Base-by-base conservation (phyloP, 2,329 filamentous ascomycete species). In the Pseudogymnoascus destructans region DNA sequence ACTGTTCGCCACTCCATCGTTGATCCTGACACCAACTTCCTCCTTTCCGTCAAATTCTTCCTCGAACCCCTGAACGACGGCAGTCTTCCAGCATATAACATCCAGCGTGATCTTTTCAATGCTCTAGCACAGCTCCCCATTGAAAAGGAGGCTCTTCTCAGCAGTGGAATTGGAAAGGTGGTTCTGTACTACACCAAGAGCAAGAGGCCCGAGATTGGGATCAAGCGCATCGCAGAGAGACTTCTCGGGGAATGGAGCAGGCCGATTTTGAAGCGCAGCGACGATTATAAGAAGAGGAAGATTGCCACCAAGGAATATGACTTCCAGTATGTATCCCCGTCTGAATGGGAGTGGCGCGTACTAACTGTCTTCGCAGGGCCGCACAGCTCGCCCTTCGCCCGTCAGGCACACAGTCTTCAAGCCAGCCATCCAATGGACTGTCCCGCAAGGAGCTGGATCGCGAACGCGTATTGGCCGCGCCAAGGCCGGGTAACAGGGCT, bases 181-280 rank as follows among this genome's bases (percentile, higher is more conserved):
- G 86, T 96, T 57, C 81, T 95, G 62, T 98, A 96, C 75, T 98
- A 98, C 74, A 96, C 91, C 56, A 91, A 91, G 73, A 95, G 88
- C 76, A 95, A 91, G 75, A 86, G 89, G 64, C 87, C 91, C 0
- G 89, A 97, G 72, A 77, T 85, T 3, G 80, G 79, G 61, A 96
- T 98, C 76, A 96, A 96, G 77, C 85, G 92, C 64, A 89, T 91
- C 74, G 93, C 93, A 0, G 91, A 97, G 74, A 83, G 87, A 55
- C 77, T 97, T n/a, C 78, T 96, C 59, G 89, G 88, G 59, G 92
- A 97, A 69, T 98, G 93, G 93, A 95, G 90, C 63, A 80, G 93
- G 38, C 91, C 92, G 3, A 95, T 98, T 63, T 78, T 98, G 58
- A 92, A 95, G 74, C 85, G 90, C 64, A 95, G 88, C 61, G 90